Evolutionary conservation across 106 monocot genomes (phyloP).

Genomic region (Allium cepa): DNA sequence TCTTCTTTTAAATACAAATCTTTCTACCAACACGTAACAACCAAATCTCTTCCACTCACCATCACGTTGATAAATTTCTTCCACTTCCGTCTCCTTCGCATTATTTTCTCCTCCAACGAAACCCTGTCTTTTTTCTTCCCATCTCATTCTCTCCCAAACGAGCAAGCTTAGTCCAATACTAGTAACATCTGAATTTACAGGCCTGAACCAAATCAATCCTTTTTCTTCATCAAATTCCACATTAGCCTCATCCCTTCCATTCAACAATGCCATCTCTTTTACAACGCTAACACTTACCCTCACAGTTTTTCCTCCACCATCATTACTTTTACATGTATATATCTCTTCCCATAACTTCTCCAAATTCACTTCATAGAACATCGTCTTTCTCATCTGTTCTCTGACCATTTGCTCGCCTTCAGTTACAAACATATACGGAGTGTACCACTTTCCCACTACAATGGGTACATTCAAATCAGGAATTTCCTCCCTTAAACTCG

Average conservation of each 20-base stretch:
- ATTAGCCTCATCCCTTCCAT: conserved; percentile 11
- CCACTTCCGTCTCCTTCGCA: conserved; percentile 3
- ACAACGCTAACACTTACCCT: conserved; percentile 3
- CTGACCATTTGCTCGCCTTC: conserved; percentile 11
- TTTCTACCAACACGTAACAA: conserved; percentile 21
- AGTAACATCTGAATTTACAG: not conserved
- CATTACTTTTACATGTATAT: conserved; percentile 5
- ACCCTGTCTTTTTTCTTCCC: conserved; percentile 15
- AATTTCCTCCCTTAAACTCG: conserved; percentile 2
- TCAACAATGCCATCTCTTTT: conserved; percentile 8
- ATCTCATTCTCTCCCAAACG: conserved; percentile 17
- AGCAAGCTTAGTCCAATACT: conserved; percentile 10
- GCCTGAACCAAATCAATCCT: conserved; percentile 11
- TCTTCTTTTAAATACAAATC: conserved; percentile 17
- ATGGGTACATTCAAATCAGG: conserved; percentile 3
- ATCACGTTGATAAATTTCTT: not conserved
- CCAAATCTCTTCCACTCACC: conserved; percentile 17
- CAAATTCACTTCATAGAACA: conserved; percentile 46
- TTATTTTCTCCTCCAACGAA: conserved; percentile 14
- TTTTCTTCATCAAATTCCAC: not conserved
- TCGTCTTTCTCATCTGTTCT: conserved; percentile 29
- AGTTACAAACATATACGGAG: conserved; percentile 43
- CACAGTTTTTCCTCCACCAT: not conserved
- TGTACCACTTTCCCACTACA: conserved; percentile 50
- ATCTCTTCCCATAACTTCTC: conserved; percentile 48